Base-by-base conservation (phyloP, 1,284 basidiomycete species). In the Xanthoconium separans region DNA sequence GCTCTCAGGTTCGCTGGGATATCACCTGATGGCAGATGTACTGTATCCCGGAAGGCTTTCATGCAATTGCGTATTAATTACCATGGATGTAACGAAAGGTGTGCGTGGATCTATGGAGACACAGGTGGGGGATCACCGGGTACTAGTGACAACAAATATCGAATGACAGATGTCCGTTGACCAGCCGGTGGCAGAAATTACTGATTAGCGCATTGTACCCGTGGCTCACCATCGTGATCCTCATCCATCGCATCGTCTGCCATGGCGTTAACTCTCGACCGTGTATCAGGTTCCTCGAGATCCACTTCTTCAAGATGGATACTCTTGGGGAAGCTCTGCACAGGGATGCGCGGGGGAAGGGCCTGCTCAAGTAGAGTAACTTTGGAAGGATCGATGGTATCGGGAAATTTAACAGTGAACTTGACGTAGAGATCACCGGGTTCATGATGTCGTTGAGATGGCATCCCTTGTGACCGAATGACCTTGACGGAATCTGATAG, bases 381-480 rank as follows among this genome's bases (percentile, higher is more conserved):
- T 45, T 80, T 76, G 37, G 80, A 75, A 31, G 85, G 75, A 56
- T 90, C 83, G 70, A 99, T 84, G 50, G 75, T 69, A 34, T 95
- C 91, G 54, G 97, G 97, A 86, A 99, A 99, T 58, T 81, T 83
- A 68, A 99, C 91, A 62, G 80, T 81, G 63, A 99, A 76, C 67
- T 89, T 91, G 74, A 99, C 82, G 71, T 89, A 95, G 60, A 99
- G 81, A 74, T 99, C 95, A 42, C 97, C 97, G 47, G 88, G 83
- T 70, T 99, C 95, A 76, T 99, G 97, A 75, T 98, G 95, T 61
- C 97, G 87, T 74, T 91, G 91, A 55, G 96, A 98, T 37, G 96
- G 97, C 97, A 99, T 99, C 61, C 97, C 97, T 75, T 98, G 95
- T 9, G 90, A 91, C 49, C 85, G 83, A 61, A 99, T 90, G 58